Conservation (phyloP, 129 eudicot genomes). For the Flaveria linearis region DNA sequence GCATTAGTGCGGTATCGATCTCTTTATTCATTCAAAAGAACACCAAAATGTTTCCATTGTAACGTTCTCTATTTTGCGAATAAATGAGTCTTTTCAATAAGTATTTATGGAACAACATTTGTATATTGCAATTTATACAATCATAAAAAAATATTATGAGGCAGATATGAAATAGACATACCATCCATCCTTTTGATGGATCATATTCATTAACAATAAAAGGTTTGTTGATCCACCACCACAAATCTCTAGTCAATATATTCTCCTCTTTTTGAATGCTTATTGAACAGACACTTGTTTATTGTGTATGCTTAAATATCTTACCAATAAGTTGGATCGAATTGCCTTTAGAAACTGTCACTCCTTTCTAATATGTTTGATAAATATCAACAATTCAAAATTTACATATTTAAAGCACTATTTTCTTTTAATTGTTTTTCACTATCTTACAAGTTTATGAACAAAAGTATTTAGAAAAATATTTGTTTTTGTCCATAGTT, state of each 20-base stretch:
- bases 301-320: conserved; percentile 11
- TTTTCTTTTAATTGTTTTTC: not conserved
- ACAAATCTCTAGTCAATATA: conserved; percentile 27
- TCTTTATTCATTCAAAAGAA: not conserved
- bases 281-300: conserved; percentile 29
- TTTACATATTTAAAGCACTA: not conserved
- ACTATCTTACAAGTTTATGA: not conserved
- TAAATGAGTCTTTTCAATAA: not conserved
- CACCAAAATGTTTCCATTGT: not conserved
- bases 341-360: not conserved
- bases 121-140: not conserved
- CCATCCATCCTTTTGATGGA: conserved; percentile 11
- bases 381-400: not conserved
- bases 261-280: conserved; percentile 30
- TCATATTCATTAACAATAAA: conserved; percentile 14
- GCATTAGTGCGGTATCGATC: not conserved
- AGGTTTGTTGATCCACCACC: conserved; percentile 36
- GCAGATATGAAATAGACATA: conserved; percentile 22
- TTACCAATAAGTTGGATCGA: conserved; percentile 22
- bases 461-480: not conserved
- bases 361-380: not conserved
- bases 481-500: not conserved
- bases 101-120: not conserved
- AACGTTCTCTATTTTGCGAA: not conserved
- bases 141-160: not conserved